Evolutionary conservation across 2,329 filamentous ascomycete genomes (phyloP).

Genomic region (Escovopsis sp.): DNA sequence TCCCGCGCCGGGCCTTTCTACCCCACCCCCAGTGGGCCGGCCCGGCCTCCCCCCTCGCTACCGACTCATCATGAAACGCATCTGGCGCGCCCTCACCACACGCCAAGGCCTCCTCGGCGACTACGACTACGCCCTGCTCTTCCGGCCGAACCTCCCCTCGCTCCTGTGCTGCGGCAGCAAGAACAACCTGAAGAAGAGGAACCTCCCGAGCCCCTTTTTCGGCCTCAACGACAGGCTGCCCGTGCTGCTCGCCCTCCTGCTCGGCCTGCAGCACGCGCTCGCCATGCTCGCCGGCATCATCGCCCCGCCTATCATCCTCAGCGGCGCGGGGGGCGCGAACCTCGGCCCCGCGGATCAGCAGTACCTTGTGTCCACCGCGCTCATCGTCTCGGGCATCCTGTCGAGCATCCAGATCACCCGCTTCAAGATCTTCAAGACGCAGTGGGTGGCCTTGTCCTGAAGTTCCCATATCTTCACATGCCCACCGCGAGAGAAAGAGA

Average conservation of each 20-base stretch:
- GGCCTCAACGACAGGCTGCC: constrained; percentile 70
- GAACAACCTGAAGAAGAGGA: too few relatives aligned
- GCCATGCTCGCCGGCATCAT: constrained; percentile 66
- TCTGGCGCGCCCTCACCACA: constrained; percentile 31
- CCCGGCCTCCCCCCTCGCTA: too few relatives aligned
- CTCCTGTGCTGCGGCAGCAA: constrained; percentile 35
- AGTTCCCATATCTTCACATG: too few relatives aligned
- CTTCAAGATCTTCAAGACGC: constrained; percentile 55
- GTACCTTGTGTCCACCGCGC: constrained; percentile 63
- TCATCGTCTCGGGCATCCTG: constrained; percentile 65
- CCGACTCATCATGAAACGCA: constrained; percentile 5
- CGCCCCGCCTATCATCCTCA: constrained; percentile 61
- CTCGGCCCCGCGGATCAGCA: constrained; percentile 45
- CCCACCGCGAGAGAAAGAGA: too few relatives aligned
- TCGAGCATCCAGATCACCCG: constrained; percentile 64
- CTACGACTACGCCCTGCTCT: constrained; percentile 85
- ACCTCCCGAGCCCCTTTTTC: constrained; percentile 55
- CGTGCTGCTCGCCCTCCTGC: constrained; percentile 53
- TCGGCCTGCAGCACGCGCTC: constrained; percentile 67
- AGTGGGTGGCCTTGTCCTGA: too few relatives aligned
- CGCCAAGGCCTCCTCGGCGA: constrained; percentile 64
- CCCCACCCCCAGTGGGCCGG: too few relatives aligned
- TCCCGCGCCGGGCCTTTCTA: too few relatives aligned
- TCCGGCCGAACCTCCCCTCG: constrained; percentile 70
- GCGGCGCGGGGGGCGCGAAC: constrained; percentile 45